Conservation (phyloP, 1,284 basidiomycete species). For the Abortiporus biennis region DNA sequence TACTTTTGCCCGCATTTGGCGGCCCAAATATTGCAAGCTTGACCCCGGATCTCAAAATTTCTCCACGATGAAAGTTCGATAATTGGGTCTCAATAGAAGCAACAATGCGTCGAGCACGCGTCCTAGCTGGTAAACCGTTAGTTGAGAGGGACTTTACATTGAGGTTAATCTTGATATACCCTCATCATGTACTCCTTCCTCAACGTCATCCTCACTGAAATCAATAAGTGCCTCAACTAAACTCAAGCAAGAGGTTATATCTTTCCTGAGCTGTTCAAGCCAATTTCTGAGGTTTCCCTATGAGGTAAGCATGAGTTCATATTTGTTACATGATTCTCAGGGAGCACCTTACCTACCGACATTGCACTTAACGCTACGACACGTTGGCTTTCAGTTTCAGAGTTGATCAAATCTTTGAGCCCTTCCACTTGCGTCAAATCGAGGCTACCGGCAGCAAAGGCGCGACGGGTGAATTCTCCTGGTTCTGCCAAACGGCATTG, state of each 20-base stretch:
- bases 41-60: conserved; percentile 79
- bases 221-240: conserved; percentile 85
- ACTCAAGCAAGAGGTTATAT: conserved; percentile 68
- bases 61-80: conserved; percentile 67
- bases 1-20: conserved; percentile 88
- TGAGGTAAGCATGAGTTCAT: too few species aligned
- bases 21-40: conserved; percentile 84
- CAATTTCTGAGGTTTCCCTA: conserved; percentile 55
- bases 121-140: background rate
- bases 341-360: conserved; percentile 36
- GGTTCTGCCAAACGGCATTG: conserved; percentile 71
- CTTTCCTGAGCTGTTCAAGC: conserved; percentile 57
- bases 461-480: conserved; percentile 85
- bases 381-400: conserved; percentile 80
- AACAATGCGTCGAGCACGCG: conserved; percentile 28
- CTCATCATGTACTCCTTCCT: conserved; percentile 65
- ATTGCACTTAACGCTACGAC: conserved; percentile 65
- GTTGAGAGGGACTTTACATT: background rate
- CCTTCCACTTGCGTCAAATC: conserved; percentile 86
- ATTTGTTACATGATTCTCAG: background rate
- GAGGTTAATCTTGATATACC: conserved; percentile 32
- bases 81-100: conserved; percentile 49
- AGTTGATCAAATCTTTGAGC: conserved; percentile 76
- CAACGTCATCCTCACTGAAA: conserved; percentile 86
- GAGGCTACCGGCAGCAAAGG: conserved; percentile 72